These are phyloP conservation scores for Escallonia rubra DNA, from an alignment of 129 eudicot species.

Conservation along the genomic window DNA sequence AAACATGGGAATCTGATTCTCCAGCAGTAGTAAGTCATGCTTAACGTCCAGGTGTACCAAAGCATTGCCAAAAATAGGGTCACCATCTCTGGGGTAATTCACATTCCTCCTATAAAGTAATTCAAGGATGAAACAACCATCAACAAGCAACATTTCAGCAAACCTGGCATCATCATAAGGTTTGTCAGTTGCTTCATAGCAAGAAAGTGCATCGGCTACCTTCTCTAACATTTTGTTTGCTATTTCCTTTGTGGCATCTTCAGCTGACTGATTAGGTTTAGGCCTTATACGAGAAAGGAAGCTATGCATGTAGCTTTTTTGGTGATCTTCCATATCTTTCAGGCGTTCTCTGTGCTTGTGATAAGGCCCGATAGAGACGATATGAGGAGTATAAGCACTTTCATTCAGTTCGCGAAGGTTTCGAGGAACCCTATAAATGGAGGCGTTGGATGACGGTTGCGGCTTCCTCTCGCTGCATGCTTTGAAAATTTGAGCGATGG, in stretches of 20 bases:
- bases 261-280: background rate
- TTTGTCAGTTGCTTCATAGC: too few relatives aligned
- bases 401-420: background rate
- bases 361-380: constrained; percentile 21
- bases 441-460: too few relatives aligned
- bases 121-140: constrained; percentile 21
- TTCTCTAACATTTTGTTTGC: background rate
- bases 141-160: constrained; percentile 24
- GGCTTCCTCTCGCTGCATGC: too few relatives aligned
- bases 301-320: constrained; percentile 4
- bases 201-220: background rate
- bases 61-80: background rate
- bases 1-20: constrained; percentile 23
- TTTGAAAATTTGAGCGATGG: too few relatives aligned
- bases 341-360: background rate
- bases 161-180: background rate
- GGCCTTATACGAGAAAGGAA: background rate
- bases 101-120: background rate
- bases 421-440: constrained; percentile 16
- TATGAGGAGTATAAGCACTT: constrained; percentile 9
- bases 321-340: background rate
- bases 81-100: too few relatives aligned
- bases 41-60: background rate
- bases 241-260: background rate
- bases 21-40: constrained; percentile 17